phyloP scores from a whole-genome alignment of 2,329 filamentous ascomycete species.

The Fonsecaea multimorphosa region DNA sequence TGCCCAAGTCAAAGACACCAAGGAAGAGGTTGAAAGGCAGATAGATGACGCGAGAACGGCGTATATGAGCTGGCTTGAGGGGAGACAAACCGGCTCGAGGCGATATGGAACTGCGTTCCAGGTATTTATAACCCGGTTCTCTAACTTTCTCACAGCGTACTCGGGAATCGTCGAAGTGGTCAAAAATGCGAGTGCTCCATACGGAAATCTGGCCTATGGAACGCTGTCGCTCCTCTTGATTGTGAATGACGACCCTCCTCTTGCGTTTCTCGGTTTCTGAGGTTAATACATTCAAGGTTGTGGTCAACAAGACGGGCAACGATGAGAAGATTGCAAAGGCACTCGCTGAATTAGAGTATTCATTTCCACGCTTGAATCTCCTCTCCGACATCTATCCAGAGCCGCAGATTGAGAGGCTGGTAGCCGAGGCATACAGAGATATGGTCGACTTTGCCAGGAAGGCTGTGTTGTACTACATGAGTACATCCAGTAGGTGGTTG shows the following conservation, averaged over 20 bases:
- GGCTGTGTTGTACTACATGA: background rate
- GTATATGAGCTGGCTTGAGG: background rate
- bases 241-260: background rate
- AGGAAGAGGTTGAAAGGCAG: background rate
- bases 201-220: background rate
- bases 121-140: background rate
- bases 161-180: background rate
- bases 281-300: background rate
- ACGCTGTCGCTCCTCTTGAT: slow-evolving; percentile 1
- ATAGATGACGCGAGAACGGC: background rate
- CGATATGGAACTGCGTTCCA: background rate
- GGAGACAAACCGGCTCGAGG: background rate
- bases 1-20: background rate
- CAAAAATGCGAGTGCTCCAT: background rate
- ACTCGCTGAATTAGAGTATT: background rate
- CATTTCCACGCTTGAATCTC: background rate
- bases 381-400: background rate
- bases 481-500: background rate
- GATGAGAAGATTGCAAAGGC: background rate
- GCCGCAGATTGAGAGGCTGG: background rate
- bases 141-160: background rate
- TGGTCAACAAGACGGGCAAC: background rate
- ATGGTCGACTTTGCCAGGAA: background rate
- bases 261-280: background rate
- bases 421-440: background rate